phyloP scores from a whole-genome alignment of 2,329 filamentous ascomycete genomes.

The Pestalotiopsis sp. region DNA sequence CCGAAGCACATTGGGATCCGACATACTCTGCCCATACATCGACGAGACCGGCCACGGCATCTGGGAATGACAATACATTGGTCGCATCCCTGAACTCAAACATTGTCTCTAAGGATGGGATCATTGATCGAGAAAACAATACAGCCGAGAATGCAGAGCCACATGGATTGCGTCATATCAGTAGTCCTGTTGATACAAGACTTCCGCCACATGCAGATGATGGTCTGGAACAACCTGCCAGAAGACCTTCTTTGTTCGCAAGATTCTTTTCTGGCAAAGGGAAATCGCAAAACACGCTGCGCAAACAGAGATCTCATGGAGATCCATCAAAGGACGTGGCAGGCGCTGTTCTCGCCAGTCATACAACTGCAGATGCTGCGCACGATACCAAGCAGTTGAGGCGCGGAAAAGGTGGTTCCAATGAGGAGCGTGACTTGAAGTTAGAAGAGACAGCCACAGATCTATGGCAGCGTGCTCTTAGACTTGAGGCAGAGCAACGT shows the following conservation, averaged over 20 bases:
- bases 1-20: constrained; percentile 31
- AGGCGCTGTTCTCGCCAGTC: constrained; percentile 8
- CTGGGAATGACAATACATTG: neutral
- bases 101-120: constrained; percentile 40
- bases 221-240: constrained; percentile 15
- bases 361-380: constrained; percentile 4
- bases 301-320: constrained; percentile 19
- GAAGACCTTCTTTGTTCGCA: constrained; percentile 34
- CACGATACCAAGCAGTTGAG: neutral
- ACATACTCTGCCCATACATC: constrained; percentile 26
- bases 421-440: constrained; percentile 10
- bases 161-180: constrained; percentile 31
- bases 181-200: constrained; percentile 35
- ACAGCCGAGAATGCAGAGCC: constrained; percentile 43
- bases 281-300: constrained; percentile 20
- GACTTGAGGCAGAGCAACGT: constrained; percentile 15
- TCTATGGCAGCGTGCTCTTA: constrained; percentile 18
- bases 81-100: constrained; percentile 25
- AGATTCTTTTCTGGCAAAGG: constrained; percentile 38
- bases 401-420: neutral
- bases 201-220: constrained; percentile 45
- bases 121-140: constrained; percentile 41
- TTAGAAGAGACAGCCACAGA: constrained; percentile 15
- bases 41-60: neutral
- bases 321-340: constrained; percentile 11